phyloP scores from a whole-genome alignment of 2,329 filamentous ascomycete genomes.

The Fusarium guadeloupense region DNA sequence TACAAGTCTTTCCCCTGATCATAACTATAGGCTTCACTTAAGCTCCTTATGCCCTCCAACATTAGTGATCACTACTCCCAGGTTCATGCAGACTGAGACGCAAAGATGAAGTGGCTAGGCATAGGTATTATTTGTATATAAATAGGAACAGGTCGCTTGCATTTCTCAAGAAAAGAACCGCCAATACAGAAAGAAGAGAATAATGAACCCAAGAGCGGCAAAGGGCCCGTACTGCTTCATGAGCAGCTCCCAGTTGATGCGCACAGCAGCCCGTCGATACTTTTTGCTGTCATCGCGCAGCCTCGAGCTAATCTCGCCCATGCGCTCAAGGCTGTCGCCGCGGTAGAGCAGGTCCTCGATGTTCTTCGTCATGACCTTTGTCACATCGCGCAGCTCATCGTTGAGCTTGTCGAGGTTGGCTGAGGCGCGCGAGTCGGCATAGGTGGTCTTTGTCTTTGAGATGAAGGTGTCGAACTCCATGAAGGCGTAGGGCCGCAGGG shows the following conservation, averaged over 20 bases:
- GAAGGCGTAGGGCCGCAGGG: constrained; percentile 90
- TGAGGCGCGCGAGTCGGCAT: constrained; percentile 89
- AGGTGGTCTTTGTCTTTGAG: constrained; percentile 88
- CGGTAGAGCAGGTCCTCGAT: constrained; percentile 97
- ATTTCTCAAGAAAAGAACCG: constrained; percentile 84
- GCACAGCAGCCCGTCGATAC: constrained; percentile 89
- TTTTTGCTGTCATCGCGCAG: constrained; percentile 93
- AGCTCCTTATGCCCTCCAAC: background rate
- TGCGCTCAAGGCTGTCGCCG: constrained; percentile 92
- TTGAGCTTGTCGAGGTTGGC: constrained; percentile 96
- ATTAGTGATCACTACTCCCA: background rate
- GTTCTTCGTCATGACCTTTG: constrained; percentile 99
- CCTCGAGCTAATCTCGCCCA: constrained; percentile 92
- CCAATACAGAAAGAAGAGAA: constrained; percentile 90
- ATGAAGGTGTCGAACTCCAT: constrained; percentile 99
- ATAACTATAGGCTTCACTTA: background rate
- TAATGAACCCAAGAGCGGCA: constrained; percentile 80
- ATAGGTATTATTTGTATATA: constrained; percentile 24
- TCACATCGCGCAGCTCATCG: constrained; percentile 96
- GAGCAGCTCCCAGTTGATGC: constrained; percentile 97
- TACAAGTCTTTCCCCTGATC: background rate
- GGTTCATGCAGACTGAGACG: background rate
- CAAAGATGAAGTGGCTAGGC: constrained; percentile 3
- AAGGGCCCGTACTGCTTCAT: constrained; percentile 97
- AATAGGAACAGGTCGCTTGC: constrained; percentile 20